phyloP scores from a whole-genome alignment of 176 grass and related monocot species.

The Avena insularis region DNA sequence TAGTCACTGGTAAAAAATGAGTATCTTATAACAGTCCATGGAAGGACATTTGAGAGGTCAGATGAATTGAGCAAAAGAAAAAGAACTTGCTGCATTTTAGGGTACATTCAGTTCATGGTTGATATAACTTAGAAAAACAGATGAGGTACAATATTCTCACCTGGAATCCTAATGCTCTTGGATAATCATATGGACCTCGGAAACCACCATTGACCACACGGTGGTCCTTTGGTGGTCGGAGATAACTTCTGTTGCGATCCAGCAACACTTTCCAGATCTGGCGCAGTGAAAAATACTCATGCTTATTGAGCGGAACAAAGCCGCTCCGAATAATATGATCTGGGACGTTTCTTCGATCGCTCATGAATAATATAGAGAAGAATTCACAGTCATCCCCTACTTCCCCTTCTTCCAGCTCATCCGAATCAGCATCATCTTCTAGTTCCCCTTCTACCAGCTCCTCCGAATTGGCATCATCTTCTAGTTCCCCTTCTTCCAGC shows the following conservation, averaged over 20 bases:
- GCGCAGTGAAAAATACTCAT: background rate
- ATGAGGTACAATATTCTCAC: conserved; percentile 3
- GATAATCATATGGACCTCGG: background rate
- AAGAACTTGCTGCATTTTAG: background rate
- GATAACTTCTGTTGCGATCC: conserved; percentile 6
- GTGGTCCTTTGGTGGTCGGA: background rate
- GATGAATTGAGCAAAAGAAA: background rate
- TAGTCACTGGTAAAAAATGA: background rate
- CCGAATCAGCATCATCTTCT: background rate
- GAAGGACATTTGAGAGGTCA: background rate
- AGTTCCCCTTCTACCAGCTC: background rate
- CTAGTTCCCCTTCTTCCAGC: background rate
- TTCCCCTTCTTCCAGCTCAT: background rate
- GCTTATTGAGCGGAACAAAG: background rate
- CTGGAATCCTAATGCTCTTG: background rate
- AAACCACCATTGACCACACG: background rate
- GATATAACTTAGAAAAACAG: background rate
- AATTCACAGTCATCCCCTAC: background rate
- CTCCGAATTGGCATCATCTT: background rate
- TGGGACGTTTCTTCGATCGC: background rate
- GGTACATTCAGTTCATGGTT: conserved; percentile 1
- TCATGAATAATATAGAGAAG: background rate
- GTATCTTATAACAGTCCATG: background rate
- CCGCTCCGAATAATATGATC: background rate
- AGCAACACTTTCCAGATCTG: background rate